Base-by-base conservation (phyloP, 371 early-diverging fungal genomes). In the Apophysomyces elegans region DNA sequence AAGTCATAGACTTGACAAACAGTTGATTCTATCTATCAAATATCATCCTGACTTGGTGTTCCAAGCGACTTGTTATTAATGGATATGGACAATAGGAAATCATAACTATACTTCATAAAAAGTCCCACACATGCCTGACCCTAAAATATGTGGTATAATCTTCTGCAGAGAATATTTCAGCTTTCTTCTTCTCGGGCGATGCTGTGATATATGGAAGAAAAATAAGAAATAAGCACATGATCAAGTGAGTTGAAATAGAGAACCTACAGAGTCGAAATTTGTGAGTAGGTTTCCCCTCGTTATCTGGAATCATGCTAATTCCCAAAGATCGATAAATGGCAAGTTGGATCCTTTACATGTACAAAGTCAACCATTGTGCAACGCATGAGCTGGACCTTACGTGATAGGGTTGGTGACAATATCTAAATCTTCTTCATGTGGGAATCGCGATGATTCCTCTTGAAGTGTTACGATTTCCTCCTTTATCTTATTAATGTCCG, bases 291-390 rank as follows among this genome's bases (percentile, higher is more conserved):
- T 50, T 50, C 18, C 54, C 54, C 21, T 50, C 54, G 21, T 50
- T 16, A 50, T 50, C 54, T 16, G 54, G 21, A 50, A 50, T 16
- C 54, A 50, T 50, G 9, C 5, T 50, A 26, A 50, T 50, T n/a
- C 54, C 54, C 16, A 50, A 21, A 21, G 54, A 50, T 21, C 54
- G 54, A 21, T 50, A 50, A 2, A 50, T 50, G 11, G 54, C 54
- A 21, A 21, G 16, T 50, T 50, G n/a, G 4, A 50, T 50, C 16
- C 54, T 50, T 50, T 9, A 18, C 5, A 7, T 21, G 0, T 21
- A 8, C 21, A 21, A 26, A 21, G 21, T 16, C 21, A 18, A 7
- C 5, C 8, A 4, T 50, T n/a, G 9, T 50, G 21, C 16, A 21
- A 50, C 11, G 21, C 21, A 21, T 21, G 1, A 21, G 21, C 18